Base-by-base conservation (phyloP, 1,284 basidiomycete species). In the Earliella scabrosa region DNA sequence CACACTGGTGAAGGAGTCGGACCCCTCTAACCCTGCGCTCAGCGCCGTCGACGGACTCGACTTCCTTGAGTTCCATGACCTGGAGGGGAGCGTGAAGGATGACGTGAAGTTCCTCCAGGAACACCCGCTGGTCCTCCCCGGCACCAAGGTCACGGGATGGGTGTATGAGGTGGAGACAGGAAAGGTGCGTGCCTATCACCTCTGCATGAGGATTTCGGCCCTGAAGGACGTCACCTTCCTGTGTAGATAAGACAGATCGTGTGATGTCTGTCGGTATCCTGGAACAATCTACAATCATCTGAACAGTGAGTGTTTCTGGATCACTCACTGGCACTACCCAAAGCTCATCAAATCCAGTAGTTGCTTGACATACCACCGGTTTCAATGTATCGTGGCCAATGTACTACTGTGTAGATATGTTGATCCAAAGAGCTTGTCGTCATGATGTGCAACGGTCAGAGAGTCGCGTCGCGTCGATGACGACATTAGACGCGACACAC, bases 81-180 rank as follows among this genome's bases (percentile, higher is more conserved):
- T 87, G 32, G 83, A 86, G 58, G 66, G 78, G 63, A 80, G 80
- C 38, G 81, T 87, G 32, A 79, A 77, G 66, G 74, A 74, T 8
- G 86, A 89, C 66, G 81, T 88, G 16, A 62, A 76, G 49, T 87
- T 78, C 64, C 67, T 89, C 61, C 75, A 80, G 66, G 74, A 77
- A 21, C 77, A 81, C 61, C 82, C 83, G 3, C 74, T 88, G 21
- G 71, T 88, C 35, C 65, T 86, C 48, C 71, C 80, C 39, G 83
- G 75, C 23, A 83, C 82, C 1, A 74, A 69, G 47, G 72, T 88
- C 24, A 85, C 82, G 2, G 86, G 86, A 2, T 88, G 85, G 85
- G 74, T 85, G n/a, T 84, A 86, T 64, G 78, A 86, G 58, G 82
- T 87, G 18, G 78, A 80, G 64, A 83, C 80, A 2, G 86, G 85